Evolutionary conservation across 805 yeast species (phyloP).

Genomic region (Kuraishia floccosa): DNA sequence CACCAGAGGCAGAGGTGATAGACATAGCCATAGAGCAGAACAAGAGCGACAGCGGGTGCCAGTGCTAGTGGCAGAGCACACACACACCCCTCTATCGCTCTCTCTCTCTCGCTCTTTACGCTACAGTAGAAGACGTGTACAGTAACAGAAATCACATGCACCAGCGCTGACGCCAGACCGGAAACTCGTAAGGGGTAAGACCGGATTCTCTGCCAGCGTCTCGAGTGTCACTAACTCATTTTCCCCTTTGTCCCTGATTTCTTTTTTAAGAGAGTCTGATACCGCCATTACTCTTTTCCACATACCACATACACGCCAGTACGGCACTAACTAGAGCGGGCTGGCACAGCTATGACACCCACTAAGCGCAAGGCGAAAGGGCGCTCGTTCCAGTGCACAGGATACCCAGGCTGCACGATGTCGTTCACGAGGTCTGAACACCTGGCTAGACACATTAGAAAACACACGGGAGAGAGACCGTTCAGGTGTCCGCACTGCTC

Average conservation of each 20-base stretch:
- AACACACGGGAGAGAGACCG: constrained; percentile 93
- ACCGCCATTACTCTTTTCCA: too few species aligned
- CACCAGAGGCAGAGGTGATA: constrained; percentile 6
- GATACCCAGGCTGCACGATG: constrained; percentile 81
- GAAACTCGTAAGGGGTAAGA: background rate
- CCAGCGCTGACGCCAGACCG: background rate
- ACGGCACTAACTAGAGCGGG: background rate
- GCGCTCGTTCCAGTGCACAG: constrained; percentile 72
- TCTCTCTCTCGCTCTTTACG: too few species aligned
- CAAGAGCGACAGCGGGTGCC: constrained; percentile 2
- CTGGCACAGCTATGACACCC: background rate
- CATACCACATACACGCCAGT: background rate
- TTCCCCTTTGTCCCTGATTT: too few species aligned
- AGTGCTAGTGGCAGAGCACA: too few species aligned
- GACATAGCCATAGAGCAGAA: constrained; percentile 1
- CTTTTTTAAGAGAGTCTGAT: too few species aligned
- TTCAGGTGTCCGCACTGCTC: constrained; percentile 78
- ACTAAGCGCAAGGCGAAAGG: constrained; percentile 1
- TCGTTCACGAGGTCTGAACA: constrained; percentile 87
- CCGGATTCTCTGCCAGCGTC: background rate
- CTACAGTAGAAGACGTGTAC: too few species aligned
- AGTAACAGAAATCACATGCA: background rate
- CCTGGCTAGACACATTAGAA: constrained; percentile 82
- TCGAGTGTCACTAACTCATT: background rate
- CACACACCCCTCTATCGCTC: too few species aligned